A percentile compares a stretch with the other conserved stretches of the same genome.
Conservation (phyloP, 257 asterid species). For the Phtheirospermum japonicum region DNA sequence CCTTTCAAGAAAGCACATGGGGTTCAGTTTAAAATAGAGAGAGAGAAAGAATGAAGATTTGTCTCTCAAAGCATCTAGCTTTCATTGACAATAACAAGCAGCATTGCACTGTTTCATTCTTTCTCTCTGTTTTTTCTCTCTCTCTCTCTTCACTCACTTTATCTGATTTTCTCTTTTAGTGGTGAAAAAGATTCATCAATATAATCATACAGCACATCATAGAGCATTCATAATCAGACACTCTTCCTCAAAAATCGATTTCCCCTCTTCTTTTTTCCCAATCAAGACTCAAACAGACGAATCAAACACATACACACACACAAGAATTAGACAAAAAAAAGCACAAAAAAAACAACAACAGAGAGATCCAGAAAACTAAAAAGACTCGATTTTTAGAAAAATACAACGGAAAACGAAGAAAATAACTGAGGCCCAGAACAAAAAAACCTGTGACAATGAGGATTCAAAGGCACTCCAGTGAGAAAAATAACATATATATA, state of each 20-base stretch:
- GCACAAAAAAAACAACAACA: background rate
- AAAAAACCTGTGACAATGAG: constrained; percentile 35
- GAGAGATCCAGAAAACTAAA: constrained; percentile 17
- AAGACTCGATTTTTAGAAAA: constrained; percentile 27
- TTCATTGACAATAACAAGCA: constrained; percentile 55
- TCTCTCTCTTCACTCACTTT: constrained; percentile 48
- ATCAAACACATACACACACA: constrained; percentile 17
- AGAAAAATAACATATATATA: constrained; percentile 3
- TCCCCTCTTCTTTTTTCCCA: constrained; percentile 22
- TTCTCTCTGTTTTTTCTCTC: no score
- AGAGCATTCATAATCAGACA: no score
- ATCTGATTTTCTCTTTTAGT: constrained; percentile 38
- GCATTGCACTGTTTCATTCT: constrained; percentile 27
- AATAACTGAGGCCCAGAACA: constrained; percentile 30
- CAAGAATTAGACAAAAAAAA: background rate
- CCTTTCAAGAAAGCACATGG: constrained; percentile 38
- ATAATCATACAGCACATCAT: no score
- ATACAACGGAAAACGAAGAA: constrained; percentile 20
- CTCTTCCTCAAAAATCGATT: constrained; percentile 38
- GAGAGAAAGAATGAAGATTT: constrained; percentile 29
- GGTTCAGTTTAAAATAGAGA: constrained; percentile 31
- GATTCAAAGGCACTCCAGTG: constrained; percentile 12
- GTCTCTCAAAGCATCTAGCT: constrained; percentile 27
- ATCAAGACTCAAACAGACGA: constrained; percentile 36
- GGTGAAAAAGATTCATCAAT: constrained; percentile 62